Base-by-base conservation (phyloP, 768 basidiomycete genomes). In the Russula vinacea region DNA sequence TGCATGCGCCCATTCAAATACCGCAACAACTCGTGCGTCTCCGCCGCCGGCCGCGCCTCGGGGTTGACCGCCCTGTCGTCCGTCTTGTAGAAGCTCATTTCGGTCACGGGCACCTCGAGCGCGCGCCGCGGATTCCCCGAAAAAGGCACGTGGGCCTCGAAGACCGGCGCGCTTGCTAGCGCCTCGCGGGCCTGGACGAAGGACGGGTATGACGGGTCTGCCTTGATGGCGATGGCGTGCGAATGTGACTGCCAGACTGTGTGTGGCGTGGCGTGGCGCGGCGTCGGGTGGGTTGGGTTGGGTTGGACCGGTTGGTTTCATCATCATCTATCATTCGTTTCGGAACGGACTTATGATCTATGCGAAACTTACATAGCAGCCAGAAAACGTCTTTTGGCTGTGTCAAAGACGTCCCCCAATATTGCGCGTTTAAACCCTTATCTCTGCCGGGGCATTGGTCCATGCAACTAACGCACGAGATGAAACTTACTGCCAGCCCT, bases 401-500 rank as follows among this genome's bases (percentile, higher is more conserved):
- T 37, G 29, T 35, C 9, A 1, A 35, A 8, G 53, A 45, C n/a
- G 54, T 10, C 45, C 63, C 63, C 63, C 63, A 64, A 32, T 64
- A 56, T 39, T 65, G 59, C 5, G 39, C 47, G 8, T 50, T 56
- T 24, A 65, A 8, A 1, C 64, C 64, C 16, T 44, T 60, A n/a
- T 51, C 59, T 35, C 64, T 65, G 40, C 6, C 40, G 5, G 14
- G 5, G 5, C 4, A 24, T 47, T 47, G 10, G 3, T 10, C 22
- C 22, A 6, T 9, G 49, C 2, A 3, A 26, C 14, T 3, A 5
- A 50, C 24, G 14, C 6, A 17, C 26, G 49, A 24, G 13, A 8
- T 7, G n/a, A 13, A 17, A 49, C 63, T 59, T 42, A 64, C 63
- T 60, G 35, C 63, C 63, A 60, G 9, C n/a, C 9, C 17, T 64